Base-by-base conservation (phyloP, 1,284 basidiomycete species). In the Papiliotrema nemorosa region DNA sequence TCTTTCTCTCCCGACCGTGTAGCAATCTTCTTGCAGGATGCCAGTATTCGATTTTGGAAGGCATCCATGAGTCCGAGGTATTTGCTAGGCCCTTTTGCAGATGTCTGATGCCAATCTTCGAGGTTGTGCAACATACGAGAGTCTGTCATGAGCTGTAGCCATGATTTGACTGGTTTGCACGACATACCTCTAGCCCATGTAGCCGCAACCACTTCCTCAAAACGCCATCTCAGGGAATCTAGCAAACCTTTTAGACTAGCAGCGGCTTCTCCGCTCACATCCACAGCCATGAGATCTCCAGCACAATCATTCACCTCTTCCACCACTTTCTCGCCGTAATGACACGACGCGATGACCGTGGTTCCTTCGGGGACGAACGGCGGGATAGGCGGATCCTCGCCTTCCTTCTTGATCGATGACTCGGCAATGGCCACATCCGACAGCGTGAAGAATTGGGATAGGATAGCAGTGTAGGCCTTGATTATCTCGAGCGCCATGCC, bases 401-500 rank as follows among this genome's bases (percentile, higher is more conserved):
- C 49, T 14, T 57, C 48, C 29, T 58, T 56, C 20, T 54, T 29
- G 10, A 51, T 29, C 18, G 79, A 76, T 43, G 77, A 64, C 76
- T 80, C 69, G 48, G 49, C 81, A 39, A 84, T 80, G 20, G 79
- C 77, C 35, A 82, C 81, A 69, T 92, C 84, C 5, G 91, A 94
- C 49, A 97, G 79, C 39, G 80, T 81, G 77, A 99, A 97, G 73
- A 93, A 92, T 59, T 90, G 83, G 2, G 90, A 92, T 26, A 98
- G 76, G 9, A 88, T 80, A 3, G 85, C 82, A 54, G 90, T 85
- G 76, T 94, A 98, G 25, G 87, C 81, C 64, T 88, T 88, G 60
- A 97, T 80, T 48, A 96, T 84, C 63, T 97, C 93, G 16, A 88
- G 78, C 0, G 89, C 88, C 91, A 98, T 97, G 2, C 85, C 84